phyloP scores from a whole-genome alignment of 2,329 filamentous ascomycete genomes.

The Trichoderma sp. region DNA sequence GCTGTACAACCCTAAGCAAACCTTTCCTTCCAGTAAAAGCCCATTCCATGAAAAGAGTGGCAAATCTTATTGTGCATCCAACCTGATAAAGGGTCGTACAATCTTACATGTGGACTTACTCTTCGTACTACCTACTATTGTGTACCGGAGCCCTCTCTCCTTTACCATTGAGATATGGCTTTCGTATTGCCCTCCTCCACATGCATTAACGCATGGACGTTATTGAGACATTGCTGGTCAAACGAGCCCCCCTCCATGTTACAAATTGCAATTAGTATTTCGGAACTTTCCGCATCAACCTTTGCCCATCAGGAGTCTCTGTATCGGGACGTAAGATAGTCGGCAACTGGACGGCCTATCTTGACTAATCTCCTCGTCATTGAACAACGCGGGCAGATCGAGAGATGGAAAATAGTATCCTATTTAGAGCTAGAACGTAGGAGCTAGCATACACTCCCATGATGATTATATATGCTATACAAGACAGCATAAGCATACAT shows the following conservation, averaged over 20 bases:
- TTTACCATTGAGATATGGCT: neutral
- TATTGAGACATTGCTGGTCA: neutral
- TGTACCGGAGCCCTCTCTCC: neutral
- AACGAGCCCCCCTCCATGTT: neutral
- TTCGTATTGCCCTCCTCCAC: neutral
- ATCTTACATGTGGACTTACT: neutral
- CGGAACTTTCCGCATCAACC: neutral
- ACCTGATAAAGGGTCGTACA: neutral
- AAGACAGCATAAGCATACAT: neutral
- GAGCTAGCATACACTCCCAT: neutral
- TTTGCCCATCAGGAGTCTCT: neutral
- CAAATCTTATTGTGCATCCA: neutral
- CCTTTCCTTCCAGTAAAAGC: neutral
- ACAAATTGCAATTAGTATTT: neutral
- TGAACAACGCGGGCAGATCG: too few species aligned
- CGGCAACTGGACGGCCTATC: too few species aligned
- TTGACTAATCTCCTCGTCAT: too few species aligned
- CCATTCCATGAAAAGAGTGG: neutral
- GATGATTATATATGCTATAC: neutral
- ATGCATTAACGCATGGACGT: neutral
- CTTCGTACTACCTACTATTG: neutral
- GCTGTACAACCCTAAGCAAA: neutral
- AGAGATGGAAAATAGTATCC: too few species aligned
- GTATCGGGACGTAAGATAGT: neutral
- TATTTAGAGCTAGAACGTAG: neutral